Conservation (phyloP, 2,329 filamentous ascomycete species). For the Aureobasidium sp. region DNA sequence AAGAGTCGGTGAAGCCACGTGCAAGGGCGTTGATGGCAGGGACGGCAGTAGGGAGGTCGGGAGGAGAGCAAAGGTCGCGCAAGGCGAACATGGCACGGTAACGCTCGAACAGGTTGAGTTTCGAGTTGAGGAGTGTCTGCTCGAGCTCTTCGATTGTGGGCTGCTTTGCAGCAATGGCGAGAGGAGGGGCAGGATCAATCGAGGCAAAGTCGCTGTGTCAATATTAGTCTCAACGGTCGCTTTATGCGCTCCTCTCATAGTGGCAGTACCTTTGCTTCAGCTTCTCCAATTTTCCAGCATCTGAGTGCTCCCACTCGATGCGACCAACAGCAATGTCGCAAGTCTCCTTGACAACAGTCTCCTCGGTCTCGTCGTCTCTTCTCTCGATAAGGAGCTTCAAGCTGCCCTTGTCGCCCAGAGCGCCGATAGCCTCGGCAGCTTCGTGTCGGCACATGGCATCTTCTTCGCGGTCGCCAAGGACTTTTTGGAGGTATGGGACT, state of each 20-base stretch:
- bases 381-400: conserved; percentile 64
- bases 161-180: conserved; percentile 56
- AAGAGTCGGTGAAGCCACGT: conserved; percentile 74
- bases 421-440: conserved; percentile 88
- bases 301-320: conserved; percentile 85
- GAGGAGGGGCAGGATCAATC: conserved; percentile 87
- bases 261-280: conserved; percentile 64
- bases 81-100: conserved; percentile 98
- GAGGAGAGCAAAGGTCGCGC: conserved; percentile 87
- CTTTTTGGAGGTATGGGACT: conserved; percentile 60
- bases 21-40: conserved; percentile 82
- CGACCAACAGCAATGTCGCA: conserved; percentile 94
- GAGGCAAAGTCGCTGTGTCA: conserved; percentile 77
- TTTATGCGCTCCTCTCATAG: neutral
- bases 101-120: conserved; percentile 74
- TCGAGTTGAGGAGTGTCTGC: conserved; percentile 68
- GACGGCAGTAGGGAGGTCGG: conserved; percentile 78
- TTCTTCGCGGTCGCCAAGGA: conserved; percentile 70
- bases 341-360: conserved; percentile 80
- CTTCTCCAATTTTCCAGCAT: conserved; percentile 63
- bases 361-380: conserved; percentile 67
- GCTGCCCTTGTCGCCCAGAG: conserved; percentile 67
- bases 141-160: conserved; percentile 66
- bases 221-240: conserved; percentile 13
- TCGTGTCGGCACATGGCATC: conserved; percentile 96